These are phyloP conservation scores for Epichloe brachyelytri DNA, from an alignment of 2,329 filamentous ascomycete species.

Conservation along the genomic window DNA sequence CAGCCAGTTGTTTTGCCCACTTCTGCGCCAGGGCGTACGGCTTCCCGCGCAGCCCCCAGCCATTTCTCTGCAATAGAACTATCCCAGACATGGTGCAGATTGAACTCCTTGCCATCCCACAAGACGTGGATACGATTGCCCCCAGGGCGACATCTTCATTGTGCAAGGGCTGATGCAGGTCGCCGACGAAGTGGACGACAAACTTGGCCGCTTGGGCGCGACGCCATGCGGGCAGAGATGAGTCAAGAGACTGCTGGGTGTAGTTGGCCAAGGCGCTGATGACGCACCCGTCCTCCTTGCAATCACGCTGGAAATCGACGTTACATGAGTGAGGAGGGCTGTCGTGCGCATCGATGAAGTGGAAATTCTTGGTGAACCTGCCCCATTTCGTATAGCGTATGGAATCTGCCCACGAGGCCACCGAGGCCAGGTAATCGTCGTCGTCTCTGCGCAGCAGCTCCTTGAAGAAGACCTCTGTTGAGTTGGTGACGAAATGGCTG, in stretches of 20 bases:
- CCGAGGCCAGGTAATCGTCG: conserved; percentile 45
- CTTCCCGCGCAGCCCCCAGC: conserved; percentile 39
- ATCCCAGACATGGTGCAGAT: conserved; percentile 66
- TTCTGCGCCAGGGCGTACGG: conserved; percentile 35
- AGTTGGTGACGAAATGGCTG: conserved; percentile 42
- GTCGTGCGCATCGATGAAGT: conserved; percentile 59
- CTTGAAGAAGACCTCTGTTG: conserved; percentile 45
- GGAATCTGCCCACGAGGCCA: conserved; percentile 56
- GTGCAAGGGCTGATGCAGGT: conserved; percentile 58
- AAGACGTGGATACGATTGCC: conserved; percentile 56
- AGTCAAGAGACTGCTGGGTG: conserved; percentile 40
- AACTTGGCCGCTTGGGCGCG: conserved; percentile 52
- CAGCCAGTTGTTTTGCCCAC: conserved; percentile 45
- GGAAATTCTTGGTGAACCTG: conserved; percentile 47
- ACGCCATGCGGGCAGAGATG: conserved; percentile 28
- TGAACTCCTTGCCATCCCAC: conserved; percentile 44
- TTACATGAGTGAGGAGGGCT: conserved; percentile 43
- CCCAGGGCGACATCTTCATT: conserved; percentile 50
- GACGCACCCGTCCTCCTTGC: conserved; percentile 48
- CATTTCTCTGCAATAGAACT: conserved; percentile 53
- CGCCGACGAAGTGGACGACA: conserved; percentile 54
- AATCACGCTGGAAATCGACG: conserved; percentile 47
- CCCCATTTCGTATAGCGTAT: conserved; percentile 52
- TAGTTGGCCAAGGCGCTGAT: conserved; percentile 49
- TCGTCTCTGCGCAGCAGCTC: conserved; percentile 40